Evolutionary conservation across 208 protist species (phyloP), one percentile per base, ranked within the genome.

Genomic region (Crithidia thermophila): DNA sequence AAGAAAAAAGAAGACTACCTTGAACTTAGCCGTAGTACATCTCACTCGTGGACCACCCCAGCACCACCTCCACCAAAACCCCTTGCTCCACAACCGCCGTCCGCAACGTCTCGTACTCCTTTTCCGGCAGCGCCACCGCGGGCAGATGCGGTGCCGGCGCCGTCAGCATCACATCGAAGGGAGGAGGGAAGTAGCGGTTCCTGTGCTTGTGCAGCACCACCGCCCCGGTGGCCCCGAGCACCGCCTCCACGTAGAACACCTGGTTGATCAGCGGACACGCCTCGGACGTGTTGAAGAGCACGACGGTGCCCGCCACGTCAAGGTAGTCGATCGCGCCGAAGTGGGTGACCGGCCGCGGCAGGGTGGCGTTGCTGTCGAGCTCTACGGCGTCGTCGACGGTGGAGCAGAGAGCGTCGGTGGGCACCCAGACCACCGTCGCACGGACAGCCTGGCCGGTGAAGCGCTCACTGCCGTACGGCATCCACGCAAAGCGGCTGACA

Each of bases 21-120:
- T 59, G 11, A 14, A 11, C 13, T 59, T 50, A 68, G 36, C 23
- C n/a, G 49, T 59, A 51, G n/a, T 39, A 30, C 39, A 65, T 45
- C 42, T 65, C 59, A 21, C 46, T 46, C 0, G 59, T 65, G 9
- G 33, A 42, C 30, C 13, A 37, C 14, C 59, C 59, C 11, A 65
- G 34, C 20, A 20, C 2, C 30, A 55, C 46, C 59, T 65, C 59
- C 46, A 65, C 30, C 46, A 21, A 3, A 0, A 45, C 46, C 2
- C 31, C n/a, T 6, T 14, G 4, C 3, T 55, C 42, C 46, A 65
- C 43, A 45, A 65, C 59, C 1, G 46, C 50, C 0, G 28, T 2
- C 4, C 23, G 47, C 47, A 57, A 25, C 27, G 10, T 46, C n/a
- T n/a, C 6, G 47, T 33, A 40, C 0, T 11, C 20, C n/a, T 36